Evolutionary conservation across 768 basidiomycete species (phyloP), one percentile per base, ranked within the genome.

Genomic region (Tubosaeta sp.): DNA sequence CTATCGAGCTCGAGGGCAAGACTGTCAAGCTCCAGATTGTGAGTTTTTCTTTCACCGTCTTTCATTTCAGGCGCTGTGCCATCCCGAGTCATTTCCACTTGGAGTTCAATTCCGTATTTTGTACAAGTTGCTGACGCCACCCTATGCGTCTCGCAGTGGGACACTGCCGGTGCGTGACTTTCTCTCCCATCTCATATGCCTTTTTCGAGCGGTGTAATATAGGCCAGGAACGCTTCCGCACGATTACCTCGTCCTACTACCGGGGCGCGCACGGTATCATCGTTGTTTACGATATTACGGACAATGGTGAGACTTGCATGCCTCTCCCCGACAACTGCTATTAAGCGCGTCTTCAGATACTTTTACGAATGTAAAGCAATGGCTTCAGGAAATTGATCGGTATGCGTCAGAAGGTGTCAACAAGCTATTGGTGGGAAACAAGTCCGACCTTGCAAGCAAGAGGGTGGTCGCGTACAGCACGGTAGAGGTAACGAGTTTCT

Each of bases 241-340:
- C 97, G 13, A 99, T 99, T 70, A 98, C 97, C 7, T 93, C 95
- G 4, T 92, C 95, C n/a, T 99, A 99, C 79, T 99, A 99, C 77
- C 84, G 97, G 54, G 97, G 97, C 38, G 97, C 97, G 44, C 93
- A 95, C 68, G 97, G 97, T 57, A 98, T 98, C 68, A 89, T 98
- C 64, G 88, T 98, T 46, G 95, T 98, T n/a, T 98, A 97, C 76
- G 91, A 93, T 69, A 94, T 97, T 49, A 95, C 94, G 39, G 95
- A 97, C 75, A 91, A 90, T 64, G 91, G 88, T 88, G 55, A 43
- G 74, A 12, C 44, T 14, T 13, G 6, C 19, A 22, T 47, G 17
- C 37, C 44, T 48, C 17, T 33, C 39, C 41, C 34, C 31, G 11
- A 38, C 43, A 11, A 22, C 43, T 31, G 48, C 57, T 46, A 35